Percentiles rank a stretch among this genome's conserved stretches.
These are phyloP conservation scores for Fusarium mundagurra DNA, from an alignment of 2,329 filamentous ascomycete genomes.

Conservation along the genomic window DNA sequence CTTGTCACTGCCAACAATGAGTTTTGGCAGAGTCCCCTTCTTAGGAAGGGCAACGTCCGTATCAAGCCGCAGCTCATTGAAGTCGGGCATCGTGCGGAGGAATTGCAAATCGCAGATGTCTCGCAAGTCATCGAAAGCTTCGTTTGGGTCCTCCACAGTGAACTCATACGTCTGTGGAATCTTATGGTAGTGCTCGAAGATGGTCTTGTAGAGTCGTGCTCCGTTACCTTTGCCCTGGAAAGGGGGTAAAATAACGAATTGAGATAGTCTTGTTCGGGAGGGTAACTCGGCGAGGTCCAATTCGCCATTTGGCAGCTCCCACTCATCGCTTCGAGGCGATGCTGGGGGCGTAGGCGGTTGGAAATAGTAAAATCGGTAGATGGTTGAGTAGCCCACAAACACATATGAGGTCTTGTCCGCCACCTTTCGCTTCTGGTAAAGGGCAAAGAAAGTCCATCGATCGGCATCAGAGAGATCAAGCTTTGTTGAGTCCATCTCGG, in stretches of 20 bases:
- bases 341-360: slow-evolving; percentile 57
- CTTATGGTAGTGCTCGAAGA: slow-evolving; percentile 76
- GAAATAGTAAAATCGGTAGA: slow-evolving; percentile 84
- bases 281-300: slow-evolving; percentile 70
- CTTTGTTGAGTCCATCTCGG: slow-evolving; percentile 65
- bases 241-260: slow-evolving; percentile 90
- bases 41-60: slow-evolving; percentile 59
- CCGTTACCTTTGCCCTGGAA: slow-evolving; percentile 87
- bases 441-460: slow-evolving; percentile 91
- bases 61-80: slow-evolving; percentile 66
- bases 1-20: slow-evolving; percentile 67
- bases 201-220: slow-evolving; percentile 79
- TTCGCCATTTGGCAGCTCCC: slow-evolving; percentile 57
- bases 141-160: slow-evolving; percentile 93
- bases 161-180: slow-evolving; percentile 80
- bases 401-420: slow-evolving; percentile 70
- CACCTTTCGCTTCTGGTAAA: slow-evolving; percentile 73
- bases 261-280: slow-evolving; percentile 85
- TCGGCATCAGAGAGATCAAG: slow-evolving; percentile 76
- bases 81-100: slow-evolving; percentile 68
- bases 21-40: slow-evolving; percentile 56
- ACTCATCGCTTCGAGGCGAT: slow-evolving; percentile 50
- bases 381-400: slow-evolving; percentile 89
- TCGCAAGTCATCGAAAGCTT: slow-evolving; percentile 82
- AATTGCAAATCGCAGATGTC: slow-evolving; percentile 77